phyloP scores from a whole-genome alignment of 1,284 basidiomycete species.

The Rhodotorula sp. region DNA sequence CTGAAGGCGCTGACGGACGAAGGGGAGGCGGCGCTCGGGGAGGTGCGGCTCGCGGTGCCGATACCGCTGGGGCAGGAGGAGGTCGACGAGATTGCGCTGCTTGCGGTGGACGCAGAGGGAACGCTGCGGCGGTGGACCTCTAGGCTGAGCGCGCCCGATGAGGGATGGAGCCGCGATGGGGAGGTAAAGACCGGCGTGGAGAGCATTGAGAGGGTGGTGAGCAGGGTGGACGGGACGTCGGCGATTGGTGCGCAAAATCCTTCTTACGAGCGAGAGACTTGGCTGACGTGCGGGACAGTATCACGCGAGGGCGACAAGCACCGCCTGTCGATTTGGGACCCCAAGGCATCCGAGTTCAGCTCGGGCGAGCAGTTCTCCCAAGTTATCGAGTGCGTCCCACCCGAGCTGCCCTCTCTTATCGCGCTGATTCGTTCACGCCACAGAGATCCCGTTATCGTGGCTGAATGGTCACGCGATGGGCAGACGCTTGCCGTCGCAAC shows the following conservation, averaged over 20 bases:
- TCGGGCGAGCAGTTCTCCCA: slow-evolving; percentile 59
- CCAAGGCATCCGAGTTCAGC: slow-evolving; percentile 87
- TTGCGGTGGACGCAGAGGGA: slow-evolving; percentile 5
- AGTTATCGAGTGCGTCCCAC: slow-evolving; percentile 13
- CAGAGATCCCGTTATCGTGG: slow-evolving; percentile 14
- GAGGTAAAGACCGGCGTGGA: background rate
- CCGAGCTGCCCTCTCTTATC: background rate
- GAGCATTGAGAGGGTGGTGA: background rate
- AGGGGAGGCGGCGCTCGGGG: background rate
- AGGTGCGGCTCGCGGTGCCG: background rate
- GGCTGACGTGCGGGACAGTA: background rate
- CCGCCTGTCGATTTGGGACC: slow-evolving; percentile 87
- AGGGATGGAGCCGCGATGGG: background rate
- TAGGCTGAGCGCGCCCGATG: background rate
- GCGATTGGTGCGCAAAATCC: slow-evolving; percentile 3
- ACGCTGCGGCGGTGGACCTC: slow-evolving; percentile 1
- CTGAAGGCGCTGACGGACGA: background rate
- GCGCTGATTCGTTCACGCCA: background rate
- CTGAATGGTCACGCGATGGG: slow-evolving; percentile 32
- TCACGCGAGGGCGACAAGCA: slow-evolving; percentile 56
- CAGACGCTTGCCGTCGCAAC: slow-evolving; percentile 21
- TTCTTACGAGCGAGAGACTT: accelerated
- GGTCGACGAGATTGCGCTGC: background rate
- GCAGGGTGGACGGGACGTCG: slow-evolving; percentile 6
- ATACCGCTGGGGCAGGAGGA: background rate